phyloP scores from a whole-genome alignment of 331 rosid genomes.

The Stylosanthes scabra region DNA sequence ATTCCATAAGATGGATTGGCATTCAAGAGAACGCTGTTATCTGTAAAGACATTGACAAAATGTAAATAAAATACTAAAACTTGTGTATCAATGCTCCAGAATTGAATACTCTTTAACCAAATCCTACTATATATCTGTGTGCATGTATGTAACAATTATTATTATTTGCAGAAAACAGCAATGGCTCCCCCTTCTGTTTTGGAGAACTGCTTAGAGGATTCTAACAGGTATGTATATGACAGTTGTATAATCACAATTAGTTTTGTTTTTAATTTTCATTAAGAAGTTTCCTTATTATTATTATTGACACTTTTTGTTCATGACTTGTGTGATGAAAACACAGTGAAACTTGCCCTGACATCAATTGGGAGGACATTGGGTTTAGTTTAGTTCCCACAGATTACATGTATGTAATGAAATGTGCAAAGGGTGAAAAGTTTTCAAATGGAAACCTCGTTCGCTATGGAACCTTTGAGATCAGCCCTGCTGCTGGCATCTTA shows the following conservation, averaged over 20 bases:
- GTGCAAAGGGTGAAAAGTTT: constrained; percentile 43
- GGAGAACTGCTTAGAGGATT: constrained; percentile 11
- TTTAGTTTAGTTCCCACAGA: constrained; percentile 51
- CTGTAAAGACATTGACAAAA: too few relatives aligned
- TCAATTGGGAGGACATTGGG: constrained; percentile 66
- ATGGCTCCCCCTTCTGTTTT: constrained; percentile 50
- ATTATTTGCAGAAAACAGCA: constrained; percentile 34
- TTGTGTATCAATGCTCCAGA: too few relatives aligned
- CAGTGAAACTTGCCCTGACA: constrained; percentile 39
- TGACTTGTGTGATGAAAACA: neutral
- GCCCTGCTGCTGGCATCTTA: constrained; percentile 57
- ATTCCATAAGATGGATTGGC: too few relatives aligned
- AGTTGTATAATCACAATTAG: too few relatives aligned
- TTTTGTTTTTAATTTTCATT: too few relatives aligned
- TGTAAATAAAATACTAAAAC: too few relatives aligned
- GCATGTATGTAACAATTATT: too few relatives aligned
- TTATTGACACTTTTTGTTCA: too few relatives aligned
- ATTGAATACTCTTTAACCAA: too few relatives aligned
- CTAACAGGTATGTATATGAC: constrained; percentile 40
- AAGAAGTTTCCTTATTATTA: too few relatives aligned
- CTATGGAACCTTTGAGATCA: constrained; percentile 53
- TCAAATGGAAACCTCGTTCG: constrained; percentile 47
- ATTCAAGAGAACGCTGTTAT: too few relatives aligned
- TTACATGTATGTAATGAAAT: constrained; percentile 61
- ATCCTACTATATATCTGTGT: too few relatives aligned